Conservation (phyloP, 495 filamentous ascomycete species). For the Hypoxylon lienhwacheense region DNA sequence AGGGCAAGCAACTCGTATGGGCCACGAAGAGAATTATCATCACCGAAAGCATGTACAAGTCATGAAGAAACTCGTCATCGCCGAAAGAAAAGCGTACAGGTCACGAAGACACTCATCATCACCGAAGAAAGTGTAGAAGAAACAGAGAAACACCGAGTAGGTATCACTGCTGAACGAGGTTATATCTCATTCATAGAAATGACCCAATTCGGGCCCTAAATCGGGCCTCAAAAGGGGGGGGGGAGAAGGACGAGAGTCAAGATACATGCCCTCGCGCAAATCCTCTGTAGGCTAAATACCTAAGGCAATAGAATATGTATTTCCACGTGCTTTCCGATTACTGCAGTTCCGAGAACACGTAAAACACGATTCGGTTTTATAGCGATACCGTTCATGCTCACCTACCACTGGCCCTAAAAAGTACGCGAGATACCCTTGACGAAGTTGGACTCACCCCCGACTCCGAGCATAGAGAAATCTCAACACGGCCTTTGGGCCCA, state of each 20-base stretch:
- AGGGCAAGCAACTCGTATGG: too few species aligned
- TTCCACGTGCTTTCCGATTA: background rate
- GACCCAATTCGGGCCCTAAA: constrained; percentile 1
- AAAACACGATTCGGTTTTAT: constrained; percentile 15
- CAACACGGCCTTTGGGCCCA: constrained; percentile 3
- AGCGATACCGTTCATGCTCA: constrained; percentile 24
- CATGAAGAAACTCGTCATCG: background rate
- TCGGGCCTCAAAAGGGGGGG: constrained; percentile 5
- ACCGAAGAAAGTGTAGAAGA: too few species aligned
- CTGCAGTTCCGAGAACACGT: background rate
- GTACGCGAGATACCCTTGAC: constrained; percentile 9
- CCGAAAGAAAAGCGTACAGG: background rate
- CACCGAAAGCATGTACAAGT: background rate
- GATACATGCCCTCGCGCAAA: background rate
- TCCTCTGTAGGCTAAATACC: constrained; percentile 3
- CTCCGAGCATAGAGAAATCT: constrained; percentile 10
- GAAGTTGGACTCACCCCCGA: constrained; percentile 10
- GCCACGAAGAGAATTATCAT: too few species aligned
- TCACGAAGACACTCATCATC: too few species aligned
- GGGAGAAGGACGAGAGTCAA: background rate
- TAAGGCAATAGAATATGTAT: constrained; percentile 1
- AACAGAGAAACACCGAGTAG: too few species aligned
- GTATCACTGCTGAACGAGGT: constrained; percentile 7
- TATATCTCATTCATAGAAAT: constrained; percentile 5
- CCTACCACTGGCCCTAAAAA: constrained; percentile 22